phyloP scores from a whole-genome alignment of 352 stramenopile genomes.

The Globisporangium yorkense region DNA sequence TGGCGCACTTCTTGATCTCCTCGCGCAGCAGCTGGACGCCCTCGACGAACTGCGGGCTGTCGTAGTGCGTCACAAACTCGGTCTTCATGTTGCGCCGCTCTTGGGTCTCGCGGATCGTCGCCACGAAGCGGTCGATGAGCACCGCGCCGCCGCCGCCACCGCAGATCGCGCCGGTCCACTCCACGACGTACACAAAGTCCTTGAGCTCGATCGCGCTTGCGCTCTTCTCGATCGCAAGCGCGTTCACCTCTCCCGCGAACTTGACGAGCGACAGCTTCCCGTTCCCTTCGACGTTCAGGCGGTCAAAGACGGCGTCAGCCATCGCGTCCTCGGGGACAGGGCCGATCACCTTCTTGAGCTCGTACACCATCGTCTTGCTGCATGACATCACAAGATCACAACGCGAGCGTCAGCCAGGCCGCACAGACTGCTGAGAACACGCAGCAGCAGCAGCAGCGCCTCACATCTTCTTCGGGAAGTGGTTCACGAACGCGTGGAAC shows the following conservation, averaged over 20 bases:
- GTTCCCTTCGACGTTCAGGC: constrained; percentile 67
- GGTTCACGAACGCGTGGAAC: constrained; percentile 78
- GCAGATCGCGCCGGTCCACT: constrained; percentile 71
- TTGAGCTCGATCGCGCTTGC: constrained; percentile 52
- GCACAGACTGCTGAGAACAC: not conserved
- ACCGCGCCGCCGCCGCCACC: constrained; percentile 49
- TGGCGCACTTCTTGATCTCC: constrained; percentile 70
- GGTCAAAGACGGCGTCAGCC: constrained; percentile 54
- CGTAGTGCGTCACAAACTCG: constrained; percentile 78
- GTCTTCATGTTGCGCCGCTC: constrained; percentile 82
- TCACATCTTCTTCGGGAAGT: constrained; percentile 77
- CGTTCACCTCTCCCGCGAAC: constrained; percentile 54
- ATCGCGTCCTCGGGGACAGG: constrained; percentile 23
- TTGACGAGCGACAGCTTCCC: constrained; percentile 57
- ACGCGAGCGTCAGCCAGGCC: not conserved
- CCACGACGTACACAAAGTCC: constrained; percentile 69
- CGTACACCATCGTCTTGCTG: constrained; percentile 57
- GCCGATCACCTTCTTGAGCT: constrained; percentile 66
- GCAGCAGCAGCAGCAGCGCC: constrained; percentile 1
- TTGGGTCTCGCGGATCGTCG: constrained; percentile 53
- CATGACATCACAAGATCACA: constrained; percentile 1
- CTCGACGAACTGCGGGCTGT: constrained; percentile 73
- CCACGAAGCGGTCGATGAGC: constrained; percentile 71
- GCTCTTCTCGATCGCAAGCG: constrained; percentile 44
- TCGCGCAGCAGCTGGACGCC: constrained; percentile 61